Conservation (phyloP, 805 yeast genomes). For the Danielia oregonensis region DNA sequence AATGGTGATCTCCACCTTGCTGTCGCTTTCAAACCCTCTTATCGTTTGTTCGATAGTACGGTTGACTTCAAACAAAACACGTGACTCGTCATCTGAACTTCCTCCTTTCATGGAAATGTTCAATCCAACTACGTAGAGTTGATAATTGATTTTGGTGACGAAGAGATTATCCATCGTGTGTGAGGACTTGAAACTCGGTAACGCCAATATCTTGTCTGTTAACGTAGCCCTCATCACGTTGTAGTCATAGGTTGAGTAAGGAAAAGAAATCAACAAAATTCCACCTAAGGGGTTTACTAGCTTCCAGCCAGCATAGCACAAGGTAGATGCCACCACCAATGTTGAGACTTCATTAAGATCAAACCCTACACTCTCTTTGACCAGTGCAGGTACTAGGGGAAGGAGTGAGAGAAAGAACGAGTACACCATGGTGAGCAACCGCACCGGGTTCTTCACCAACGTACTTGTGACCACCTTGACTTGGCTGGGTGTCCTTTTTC, state of each 20-base stretch:
- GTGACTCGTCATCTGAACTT: constrained; percentile 64
- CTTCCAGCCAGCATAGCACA: constrained; percentile 49
- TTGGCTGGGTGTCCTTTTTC: too few species aligned
- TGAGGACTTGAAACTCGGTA: constrained; percentile 50
- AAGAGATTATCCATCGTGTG: constrained; percentile 48
- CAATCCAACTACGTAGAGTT: constrained; percentile 54
- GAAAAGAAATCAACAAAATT: constrained; percentile 51
- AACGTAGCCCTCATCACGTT: constrained; percentile 37
- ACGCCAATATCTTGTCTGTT: constrained; percentile 38
- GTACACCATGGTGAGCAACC: constrained; percentile 43
- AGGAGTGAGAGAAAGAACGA: constrained; percentile 36
- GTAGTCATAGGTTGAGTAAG: constrained; percentile 40
- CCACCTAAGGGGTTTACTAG: constrained; percentile 51
- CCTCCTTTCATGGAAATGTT: constrained; percentile 63
- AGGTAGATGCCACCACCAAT: constrained; percentile 39
- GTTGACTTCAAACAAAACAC: constrained; percentile 47
- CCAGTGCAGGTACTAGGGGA: constrained; percentile 35
- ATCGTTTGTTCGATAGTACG: constrained; percentile 38
- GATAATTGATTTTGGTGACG: constrained; percentile 61
- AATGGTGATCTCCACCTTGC: constrained; percentile 35
- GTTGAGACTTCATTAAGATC: constrained; percentile 46
- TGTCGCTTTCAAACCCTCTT: constrained; percentile 19
- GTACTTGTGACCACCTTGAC: not conserved
- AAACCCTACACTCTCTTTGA: constrained; percentile 25
- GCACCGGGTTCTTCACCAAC: constrained; percentile 37